Evolutionary conservation across 2,329 filamentous ascomycete species (phyloP), one percentile per base, ranked within the genome.

Genomic region (Beauveria medogensis): DNA sequence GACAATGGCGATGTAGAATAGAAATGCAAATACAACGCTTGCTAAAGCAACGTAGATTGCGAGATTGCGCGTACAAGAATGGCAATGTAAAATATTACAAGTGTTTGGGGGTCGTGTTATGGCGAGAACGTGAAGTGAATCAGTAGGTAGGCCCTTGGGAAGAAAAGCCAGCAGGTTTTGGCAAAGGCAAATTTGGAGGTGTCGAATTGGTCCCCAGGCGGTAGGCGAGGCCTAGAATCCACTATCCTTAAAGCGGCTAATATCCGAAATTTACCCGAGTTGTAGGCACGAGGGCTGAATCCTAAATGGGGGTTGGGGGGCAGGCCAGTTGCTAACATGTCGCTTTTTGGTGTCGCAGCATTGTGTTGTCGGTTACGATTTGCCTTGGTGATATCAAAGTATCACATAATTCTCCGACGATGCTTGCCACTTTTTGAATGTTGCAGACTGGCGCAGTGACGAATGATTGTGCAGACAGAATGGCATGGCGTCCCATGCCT

Each of bases 151-250:
- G 61, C 52, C 53, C 44, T 63, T 34, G 44, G 67, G 68, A 64
- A 64, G 65, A 65, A 69, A 73, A 74, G 72, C 68, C 71, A 69
- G 69, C 65, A 71, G 67, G 68, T 71, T 69, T 65, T 59, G 65
- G 65, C 64, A 67, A 65, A 67, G 65, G 65, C 65, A 72, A 72
- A 70, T 68, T 70, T 71, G 69, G 67, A 72, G 63, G 64, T 63
- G 26, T 54, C 22, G 63, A 62, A 62, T 59, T 62, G 52, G 58
- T 59, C 55, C 47, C 54, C 48, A 53, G 54, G 28, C 47, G 40
- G 55, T 55, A 60, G 58, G 60, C 55, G 55, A 53, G 54, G 22
- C 54, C 47, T 47, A 53, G 56, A 53, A 20, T 59, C 22, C 55
- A 48, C 60, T 50, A 54, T 54, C n/a, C 47, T 67, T 53, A 52